Evolutionary conservation across 140 eudicot species (phyloP).

Genomic region (Eryngium alpinum): DNA sequence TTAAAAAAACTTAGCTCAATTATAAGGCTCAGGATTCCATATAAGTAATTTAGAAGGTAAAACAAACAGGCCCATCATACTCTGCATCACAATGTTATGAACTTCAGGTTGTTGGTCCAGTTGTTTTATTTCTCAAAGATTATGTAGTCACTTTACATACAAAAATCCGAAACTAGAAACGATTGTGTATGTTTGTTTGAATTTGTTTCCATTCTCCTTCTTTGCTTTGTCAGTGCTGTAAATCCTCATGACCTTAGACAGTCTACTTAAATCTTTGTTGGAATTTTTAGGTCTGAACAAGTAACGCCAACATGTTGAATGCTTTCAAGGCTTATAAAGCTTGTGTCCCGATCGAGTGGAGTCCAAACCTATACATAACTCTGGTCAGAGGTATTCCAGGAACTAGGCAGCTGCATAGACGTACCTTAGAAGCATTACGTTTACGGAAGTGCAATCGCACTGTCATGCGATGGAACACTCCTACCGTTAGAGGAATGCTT

Average conservation of each 20-base stretch:
- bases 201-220: background rate
- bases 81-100: too few species aligned
- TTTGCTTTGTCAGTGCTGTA: background rate
- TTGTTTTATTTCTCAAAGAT: too few species aligned
- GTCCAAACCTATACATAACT: constrained; percentile 67
- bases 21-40: too few species aligned
- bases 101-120: too few species aligned
- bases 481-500: constrained; percentile 93
- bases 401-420: constrained; percentile 73
- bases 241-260: background rate
- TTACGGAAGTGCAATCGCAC: constrained; percentile 81
- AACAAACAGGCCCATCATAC: too few species aligned
- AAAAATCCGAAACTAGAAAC: too few species aligned
- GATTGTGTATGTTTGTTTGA: background rate
- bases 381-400: constrained; percentile 88
- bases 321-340: constrained; percentile 83
- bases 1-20: too few species aligned
- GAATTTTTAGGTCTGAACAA: constrained; percentile 15
- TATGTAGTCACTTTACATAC: too few species aligned
- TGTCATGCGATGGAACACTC: constrained; percentile 79
- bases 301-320: constrained; percentile 35
- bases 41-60: too few species aligned
- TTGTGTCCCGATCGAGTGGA: constrained; percentile 65
- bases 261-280: background rate
- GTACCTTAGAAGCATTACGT: constrained; percentile 76